Evolutionary conservation across 192 early-diverging fungal genomes (phyloP).

Genomic region (Coemansia sp.): DNA sequence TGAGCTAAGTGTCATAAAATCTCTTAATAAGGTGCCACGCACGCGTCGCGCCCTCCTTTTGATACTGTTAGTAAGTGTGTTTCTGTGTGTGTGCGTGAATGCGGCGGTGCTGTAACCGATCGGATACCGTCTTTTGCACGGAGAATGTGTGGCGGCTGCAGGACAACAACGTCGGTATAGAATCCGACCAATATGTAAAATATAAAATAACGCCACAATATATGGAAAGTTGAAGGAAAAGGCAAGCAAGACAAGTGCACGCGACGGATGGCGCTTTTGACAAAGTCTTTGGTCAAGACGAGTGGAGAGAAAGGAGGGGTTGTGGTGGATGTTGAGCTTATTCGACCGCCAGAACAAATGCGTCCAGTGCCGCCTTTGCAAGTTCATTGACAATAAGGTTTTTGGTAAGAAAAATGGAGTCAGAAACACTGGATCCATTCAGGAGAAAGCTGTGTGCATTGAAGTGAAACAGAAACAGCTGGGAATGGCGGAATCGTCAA

Average conservation of each 20-base stretch:
- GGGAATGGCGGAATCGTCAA: too few species aligned
- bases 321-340: not conserved
- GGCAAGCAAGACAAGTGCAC: constrained; percentile 4
- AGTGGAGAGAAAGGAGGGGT: not conserved
- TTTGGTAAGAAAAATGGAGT: not conserved
- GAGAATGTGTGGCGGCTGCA: not conserved
- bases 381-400: not conserved
- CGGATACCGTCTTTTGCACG: not conserved
- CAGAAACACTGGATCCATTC: constrained; percentile 4
- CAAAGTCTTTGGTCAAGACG: not conserved
- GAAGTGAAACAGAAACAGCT: not conserved
- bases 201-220: not conserved
- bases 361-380: not conserved
- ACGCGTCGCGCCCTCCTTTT: not conserved
- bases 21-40: not conserved
- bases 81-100: not conserved
- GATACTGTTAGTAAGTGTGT: not conserved
- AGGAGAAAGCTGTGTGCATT: not conserved
- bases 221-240: constrained; percentile 10
- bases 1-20: constrained; percentile 39
- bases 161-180: not conserved
- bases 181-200: not conserved
- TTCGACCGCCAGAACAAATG: constrained; percentile 3
- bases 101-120: not conserved
- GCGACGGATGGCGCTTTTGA: constrained; percentile 8